A percentile compares a stretch with the other conserved stretches of the same genome.
Conservation (phyloP, 2,329 filamentous ascomycete genomes). For the Fusarium sp. region DNA sequence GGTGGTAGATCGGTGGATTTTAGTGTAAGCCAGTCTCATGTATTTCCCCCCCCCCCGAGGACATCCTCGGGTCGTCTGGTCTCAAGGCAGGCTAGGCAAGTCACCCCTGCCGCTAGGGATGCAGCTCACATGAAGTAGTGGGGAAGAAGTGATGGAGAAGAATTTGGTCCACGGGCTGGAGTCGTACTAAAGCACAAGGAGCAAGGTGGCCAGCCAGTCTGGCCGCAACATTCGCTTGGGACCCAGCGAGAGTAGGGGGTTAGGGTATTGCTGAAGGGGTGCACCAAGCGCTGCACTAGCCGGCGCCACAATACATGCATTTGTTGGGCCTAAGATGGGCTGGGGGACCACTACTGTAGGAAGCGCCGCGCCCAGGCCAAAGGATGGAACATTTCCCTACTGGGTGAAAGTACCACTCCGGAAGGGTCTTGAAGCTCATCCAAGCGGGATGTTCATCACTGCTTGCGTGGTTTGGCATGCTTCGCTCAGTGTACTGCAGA, state of each 20-base stretch:
- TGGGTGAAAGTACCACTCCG: slow-evolving; percentile 39
- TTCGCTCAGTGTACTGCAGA: neutral
- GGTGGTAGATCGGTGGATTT: too few species aligned
- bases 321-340: slow-evolving; percentile 20
- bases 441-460: slow-evolving; percentile 41
- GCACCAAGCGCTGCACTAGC: neutral
- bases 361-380: slow-evolving; percentile 21
- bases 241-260: neutral
- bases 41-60: too few species aligned
- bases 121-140: slow-evolving; percentile 33
- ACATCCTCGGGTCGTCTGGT: slow-evolving; percentile 35
- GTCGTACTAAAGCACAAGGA: slow-evolving; percentile 27
- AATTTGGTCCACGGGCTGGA: slow-evolving; percentile 37
- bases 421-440: slow-evolving; percentile 42
- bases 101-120: slow-evolving; percentile 41
- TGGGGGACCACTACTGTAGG: slow-evolving; percentile 12
- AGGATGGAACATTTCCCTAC: slow-evolving; percentile 39
- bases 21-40: too few species aligned
- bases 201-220: slow-evolving; percentile 24
- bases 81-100: slow-evolving; percentile 14
- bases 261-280: neutral
- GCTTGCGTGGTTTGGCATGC: slow-evolving; percentile 39
- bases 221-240: neutral
- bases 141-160: slow-evolving; percentile 45
- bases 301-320: slow-evolving; percentile 25